Base-by-base conservation (phyloP, 768 basidiomycete genomes). In the Psilocybe cubensis region DNA sequence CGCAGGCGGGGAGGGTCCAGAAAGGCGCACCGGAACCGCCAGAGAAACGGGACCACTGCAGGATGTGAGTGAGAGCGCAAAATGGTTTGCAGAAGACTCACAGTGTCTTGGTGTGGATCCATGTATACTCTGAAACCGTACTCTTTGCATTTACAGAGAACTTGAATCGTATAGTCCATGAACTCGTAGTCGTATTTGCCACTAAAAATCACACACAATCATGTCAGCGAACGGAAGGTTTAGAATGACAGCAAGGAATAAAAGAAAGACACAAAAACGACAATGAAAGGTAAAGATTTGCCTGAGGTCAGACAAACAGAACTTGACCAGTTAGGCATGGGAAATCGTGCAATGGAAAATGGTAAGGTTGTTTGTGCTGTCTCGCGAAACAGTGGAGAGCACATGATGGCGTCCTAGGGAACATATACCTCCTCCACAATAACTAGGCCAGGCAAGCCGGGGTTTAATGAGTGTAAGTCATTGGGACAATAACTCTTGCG, bases 41-140 rank as follows among this genome's bases (percentile, higher is more conserved):
- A 17, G 91, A 89, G 76, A 94, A 96, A 42, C 96, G 91, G 1
- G 95, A 96, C 91, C 94, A 98, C 91, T 96, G 64, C 29, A 14
- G 3, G 46, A 44, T 2, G 27, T 24, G 25, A 27, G 45, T 10
- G 23, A n/a, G 24, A 23, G 21, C 10, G 10, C 20, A 25, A 46
- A 27, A 31, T 3, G 28, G 23, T n/a, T n/a, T n/a, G n/a, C n/a
- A n/a, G n/a, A n/a, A 42, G 24, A 83, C 94, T 68, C 69, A 97
- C 96, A 40, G 84, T 83, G 66, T 99, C 96, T 71, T 99, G 97
- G 71, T 99, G 96, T 4, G 96, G 94, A 66, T 98, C 95, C 77
- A 99, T 86, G 72, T 86, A 97, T 11, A 95, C 88, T 68, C 83
- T 84, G 74, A 98, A 97, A 17, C 95, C 96, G 64, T 92, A 89